A percentile compares a stretch with the other conserved stretches of the same genome.
phyloP scores from a whole-genome alignment of 192 early-diverging fungal genomes.

The Funneliformis geosporum region DNA sequence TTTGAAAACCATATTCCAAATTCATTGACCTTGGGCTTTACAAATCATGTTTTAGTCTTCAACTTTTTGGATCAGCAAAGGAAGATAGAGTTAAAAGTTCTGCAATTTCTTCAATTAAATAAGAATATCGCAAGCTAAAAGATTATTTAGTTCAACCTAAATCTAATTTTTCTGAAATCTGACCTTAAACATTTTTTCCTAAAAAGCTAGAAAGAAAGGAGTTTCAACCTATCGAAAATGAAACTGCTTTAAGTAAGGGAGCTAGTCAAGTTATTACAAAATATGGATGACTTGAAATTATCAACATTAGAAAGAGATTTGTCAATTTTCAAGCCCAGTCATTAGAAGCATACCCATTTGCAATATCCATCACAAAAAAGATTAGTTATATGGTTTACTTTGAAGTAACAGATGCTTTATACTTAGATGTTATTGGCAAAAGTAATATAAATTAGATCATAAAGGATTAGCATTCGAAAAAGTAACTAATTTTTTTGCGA shows the following conservation, averaged over 20 bases:
- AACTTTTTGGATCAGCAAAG: too few species aligned
- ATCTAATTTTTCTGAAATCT: constrained; percentile 16
- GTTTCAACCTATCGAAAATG: constrained; percentile 17
- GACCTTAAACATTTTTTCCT: constrained; percentile 20
- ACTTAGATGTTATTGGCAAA: too few species aligned
- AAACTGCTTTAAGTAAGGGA: too few species aligned
- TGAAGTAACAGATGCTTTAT: neutral
- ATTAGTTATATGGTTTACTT: constrained; percentile 24
- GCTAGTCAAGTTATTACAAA: too few species aligned
- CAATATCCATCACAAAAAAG: neutral
- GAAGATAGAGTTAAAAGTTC: too few species aligned
- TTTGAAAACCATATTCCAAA: too few species aligned
- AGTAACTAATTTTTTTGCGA: neutral
- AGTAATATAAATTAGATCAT: constrained; percentile 16
- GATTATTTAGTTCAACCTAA: constrained; percentile 30
- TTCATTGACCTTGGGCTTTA: too few species aligned
- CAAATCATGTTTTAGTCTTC: too few species aligned
- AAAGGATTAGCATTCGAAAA: neutral
- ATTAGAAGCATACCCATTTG: constrained; percentile 12
- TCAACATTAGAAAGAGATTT: neutral
- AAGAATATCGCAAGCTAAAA: constrained; percentile 5
- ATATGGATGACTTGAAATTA: too few species aligned
- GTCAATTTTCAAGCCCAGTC: constrained; percentile 22
- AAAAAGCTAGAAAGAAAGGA: constrained; percentile 7
- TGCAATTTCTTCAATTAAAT: constrained; percentile 23